phyloP scores from a whole-genome alignment of 78 protist species.

The Isochrysis galbana region DNA sequence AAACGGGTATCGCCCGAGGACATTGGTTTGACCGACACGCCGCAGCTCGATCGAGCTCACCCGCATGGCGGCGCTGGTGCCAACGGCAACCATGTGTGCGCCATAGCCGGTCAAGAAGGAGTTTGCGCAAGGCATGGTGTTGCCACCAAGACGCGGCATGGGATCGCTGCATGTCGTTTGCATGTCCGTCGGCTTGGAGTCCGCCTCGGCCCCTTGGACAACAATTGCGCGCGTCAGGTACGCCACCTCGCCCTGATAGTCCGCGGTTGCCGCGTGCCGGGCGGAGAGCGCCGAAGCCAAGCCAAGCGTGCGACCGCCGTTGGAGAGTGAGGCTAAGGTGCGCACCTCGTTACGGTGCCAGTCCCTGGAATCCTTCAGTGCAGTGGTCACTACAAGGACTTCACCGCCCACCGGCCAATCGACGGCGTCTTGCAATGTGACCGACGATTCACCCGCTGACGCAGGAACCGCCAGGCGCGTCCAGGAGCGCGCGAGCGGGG shows the following conservation, averaged over 20 bases:
- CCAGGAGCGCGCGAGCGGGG: too few relatives aligned
- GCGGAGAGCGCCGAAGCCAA: not conserved
- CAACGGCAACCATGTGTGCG: constrained; percentile 20
- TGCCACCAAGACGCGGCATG: not conserved
- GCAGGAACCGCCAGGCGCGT: too few relatives aligned
- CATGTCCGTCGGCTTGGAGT: constrained; percentile 42
- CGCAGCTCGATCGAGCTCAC: constrained; percentile 51
- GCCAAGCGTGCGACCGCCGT: not conserved
- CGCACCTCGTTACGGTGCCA: constrained; percentile 70
- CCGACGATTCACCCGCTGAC: too few relatives aligned
- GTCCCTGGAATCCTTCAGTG: not conserved
- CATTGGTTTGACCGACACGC: constrained; percentile 72
- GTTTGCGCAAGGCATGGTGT: not conserved
- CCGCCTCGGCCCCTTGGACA: constrained; percentile 46
- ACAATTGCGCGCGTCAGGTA: constrained; percentile 50
- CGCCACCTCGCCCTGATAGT: constrained; percentile 77
- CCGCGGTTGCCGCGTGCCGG: constrained; percentile 68
- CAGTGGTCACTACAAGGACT: constrained; percentile 65
- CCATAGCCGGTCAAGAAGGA: constrained; percentile 27
- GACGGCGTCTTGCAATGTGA: constrained; percentile 52
- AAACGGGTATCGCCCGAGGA: constrained; percentile 68
- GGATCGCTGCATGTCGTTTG: not conserved
- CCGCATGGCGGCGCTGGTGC: constrained; percentile 27
- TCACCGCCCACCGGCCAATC: constrained; percentile 72
- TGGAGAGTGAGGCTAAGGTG: constrained; percentile 30